These are phyloP conservation scores for Fallopia convolvulus DNA, from an alignment of 148 eudicot genomes.

Conservation along the genomic window DNA sequence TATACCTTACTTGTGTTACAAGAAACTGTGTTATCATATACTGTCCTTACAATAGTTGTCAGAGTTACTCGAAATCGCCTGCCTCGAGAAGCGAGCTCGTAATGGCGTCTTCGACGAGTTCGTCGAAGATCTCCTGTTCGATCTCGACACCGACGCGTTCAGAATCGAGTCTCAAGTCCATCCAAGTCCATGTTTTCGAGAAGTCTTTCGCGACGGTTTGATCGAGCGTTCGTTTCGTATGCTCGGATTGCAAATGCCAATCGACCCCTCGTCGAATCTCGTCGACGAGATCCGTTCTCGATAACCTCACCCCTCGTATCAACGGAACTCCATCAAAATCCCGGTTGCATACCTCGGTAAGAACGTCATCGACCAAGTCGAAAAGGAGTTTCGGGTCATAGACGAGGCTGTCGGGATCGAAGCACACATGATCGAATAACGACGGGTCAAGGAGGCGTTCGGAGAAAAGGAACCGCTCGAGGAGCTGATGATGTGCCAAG, in stretches of 20 bases:
- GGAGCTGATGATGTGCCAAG: conserved; percentile 73
- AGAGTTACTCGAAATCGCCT: not conserved
- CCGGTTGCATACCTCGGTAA: conserved; percentile 46
- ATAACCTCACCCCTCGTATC: conserved; percentile 28
- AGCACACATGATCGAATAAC: conserved; percentile 68
- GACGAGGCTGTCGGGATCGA: conserved; percentile 56
- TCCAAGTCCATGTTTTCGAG: conserved; percentile 35
- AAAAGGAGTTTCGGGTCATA: conserved; percentile 82
- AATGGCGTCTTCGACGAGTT: conserved; percentile 48
- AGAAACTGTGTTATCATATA: not conserved
- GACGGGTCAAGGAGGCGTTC: conserved; percentile 60
- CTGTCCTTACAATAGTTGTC: not conserved
- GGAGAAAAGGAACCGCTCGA: conserved; percentile 47
- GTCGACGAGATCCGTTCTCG: conserved; percentile 44
- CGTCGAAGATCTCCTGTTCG: conserved; percentile 59
- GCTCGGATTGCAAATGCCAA: conserved; percentile 35
- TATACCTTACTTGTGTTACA: conserved; percentile 1
- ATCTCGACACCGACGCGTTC: conserved; percentile 41
- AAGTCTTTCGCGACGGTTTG: conserved; percentile 53
- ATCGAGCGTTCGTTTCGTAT: conserved; percentile 42
- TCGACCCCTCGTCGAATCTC: conserved; percentile 73
- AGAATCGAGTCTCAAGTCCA: conserved; percentile 36
- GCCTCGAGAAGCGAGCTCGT: conserved; percentile 15
- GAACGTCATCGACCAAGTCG: conserved; percentile 62
- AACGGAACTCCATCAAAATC: conserved; percentile 46